These are phyloP conservation scores for Trichophyton mentagrophytes DNA, from an alignment of 2,329 filamentous ascomycete species.

Conservation along the genomic window DNA sequence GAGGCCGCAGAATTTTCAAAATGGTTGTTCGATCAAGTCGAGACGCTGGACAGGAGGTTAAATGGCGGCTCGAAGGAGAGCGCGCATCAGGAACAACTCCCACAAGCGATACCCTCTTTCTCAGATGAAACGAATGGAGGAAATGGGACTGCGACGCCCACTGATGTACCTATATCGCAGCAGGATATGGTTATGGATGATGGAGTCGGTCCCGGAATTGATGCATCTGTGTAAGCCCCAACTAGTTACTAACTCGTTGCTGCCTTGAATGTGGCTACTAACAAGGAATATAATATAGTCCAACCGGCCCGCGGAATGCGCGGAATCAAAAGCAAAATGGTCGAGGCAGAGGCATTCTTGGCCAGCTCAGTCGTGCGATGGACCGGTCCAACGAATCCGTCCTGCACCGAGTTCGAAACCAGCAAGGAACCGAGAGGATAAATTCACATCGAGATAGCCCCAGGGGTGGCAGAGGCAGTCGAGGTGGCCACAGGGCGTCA, in stretches of 20 bases:
- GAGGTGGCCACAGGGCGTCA: slow-evolving; percentile 33
- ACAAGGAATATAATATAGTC: slow-evolving; percentile 49
- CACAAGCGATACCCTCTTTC: slow-evolving; percentile 25
- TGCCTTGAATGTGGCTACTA: neutral
- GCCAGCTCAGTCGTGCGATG: slow-evolving; percentile 71
- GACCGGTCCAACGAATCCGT: slow-evolving; percentile 62
- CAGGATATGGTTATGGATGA: slow-evolving; percentile 66
- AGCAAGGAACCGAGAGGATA: slow-evolving; percentile 63
- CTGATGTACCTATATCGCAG: neutral
- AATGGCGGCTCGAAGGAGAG: slow-evolving; percentile 38
- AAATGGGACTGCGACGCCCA: slow-evolving; percentile 6
- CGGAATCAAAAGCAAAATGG: slow-evolving; percentile 55
- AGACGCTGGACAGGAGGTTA: slow-evolving; percentile 50
- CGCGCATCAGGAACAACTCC: slow-evolving; percentile 11
- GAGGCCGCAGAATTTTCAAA: slow-evolving; percentile 69
- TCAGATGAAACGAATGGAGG: slow-evolving; percentile 19
- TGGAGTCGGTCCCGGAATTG: slow-evolving; percentile 13
- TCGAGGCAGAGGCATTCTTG: slow-evolving; percentile 63
- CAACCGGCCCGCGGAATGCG: slow-evolving; percentile 92
- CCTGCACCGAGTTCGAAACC: slow-evolving; percentile 66
- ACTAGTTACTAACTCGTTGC: neutral
- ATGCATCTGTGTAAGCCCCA: slow-evolving; percentile 27
- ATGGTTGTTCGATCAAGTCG: slow-evolving; percentile 89
- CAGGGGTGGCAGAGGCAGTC: slow-evolving; percentile 53
- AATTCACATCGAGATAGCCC: slow-evolving; percentile 65